Conservation (phyloP, 257 asterid species). For the Eucommia ulmoides region DNA sequence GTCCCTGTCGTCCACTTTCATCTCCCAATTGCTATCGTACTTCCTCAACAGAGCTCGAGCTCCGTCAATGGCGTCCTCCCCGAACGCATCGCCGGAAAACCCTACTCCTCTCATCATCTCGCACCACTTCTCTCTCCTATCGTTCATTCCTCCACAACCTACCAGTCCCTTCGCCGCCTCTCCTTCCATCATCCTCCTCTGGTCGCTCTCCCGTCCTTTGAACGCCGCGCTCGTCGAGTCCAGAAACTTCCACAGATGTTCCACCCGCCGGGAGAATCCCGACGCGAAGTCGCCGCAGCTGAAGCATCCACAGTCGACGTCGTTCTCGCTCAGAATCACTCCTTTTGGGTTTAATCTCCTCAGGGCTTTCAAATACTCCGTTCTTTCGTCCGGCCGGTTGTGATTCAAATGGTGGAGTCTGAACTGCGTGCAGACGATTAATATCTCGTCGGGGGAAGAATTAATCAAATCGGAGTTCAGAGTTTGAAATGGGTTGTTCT, state of each 20-base stretch:
- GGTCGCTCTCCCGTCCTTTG: slow-evolving; percentile 70
- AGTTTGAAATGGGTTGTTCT: slow-evolving; percentile 37
- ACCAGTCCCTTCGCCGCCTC: slow-evolving; percentile 67
- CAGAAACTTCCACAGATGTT: slow-evolving; percentile 58
- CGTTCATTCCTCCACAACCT: slow-evolving; percentile 57
- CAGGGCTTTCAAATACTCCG: slow-evolving; percentile 32
- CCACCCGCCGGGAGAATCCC: slow-evolving; percentile 55
- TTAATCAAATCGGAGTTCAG: slow-evolving; percentile 41
- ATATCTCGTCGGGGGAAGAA: slow-evolving; percentile 42
- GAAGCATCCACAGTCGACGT: slow-evolving; percentile 57
- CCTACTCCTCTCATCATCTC: slow-evolving; percentile 59
- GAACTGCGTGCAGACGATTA: slow-evolving; percentile 61
- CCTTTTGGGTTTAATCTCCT: slow-evolving; percentile 52
- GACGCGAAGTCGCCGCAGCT: slow-evolving; percentile 62
- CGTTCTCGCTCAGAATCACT: slow-evolving; percentile 55
- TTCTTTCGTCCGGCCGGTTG: slow-evolving; percentile 43
- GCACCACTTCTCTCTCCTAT: slow-evolving; percentile 65
- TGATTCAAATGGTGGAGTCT: slow-evolving; percentile 59
- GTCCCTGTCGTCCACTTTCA: slow-evolving; percentile 48
- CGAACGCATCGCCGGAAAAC: slow-evolving; percentile 35
- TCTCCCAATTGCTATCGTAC: slow-evolving; percentile 73
- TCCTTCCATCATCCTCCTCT: slow-evolving; percentile 79
- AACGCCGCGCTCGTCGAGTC: slow-evolving; percentile 65
- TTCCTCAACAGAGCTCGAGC: slow-evolving; percentile 72
- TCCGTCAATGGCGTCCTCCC: slow-evolving; percentile 62